Evolutionary conservation across 805 yeast genomes (phyloP).

Genomic region (Ogataea pini): DNA sequence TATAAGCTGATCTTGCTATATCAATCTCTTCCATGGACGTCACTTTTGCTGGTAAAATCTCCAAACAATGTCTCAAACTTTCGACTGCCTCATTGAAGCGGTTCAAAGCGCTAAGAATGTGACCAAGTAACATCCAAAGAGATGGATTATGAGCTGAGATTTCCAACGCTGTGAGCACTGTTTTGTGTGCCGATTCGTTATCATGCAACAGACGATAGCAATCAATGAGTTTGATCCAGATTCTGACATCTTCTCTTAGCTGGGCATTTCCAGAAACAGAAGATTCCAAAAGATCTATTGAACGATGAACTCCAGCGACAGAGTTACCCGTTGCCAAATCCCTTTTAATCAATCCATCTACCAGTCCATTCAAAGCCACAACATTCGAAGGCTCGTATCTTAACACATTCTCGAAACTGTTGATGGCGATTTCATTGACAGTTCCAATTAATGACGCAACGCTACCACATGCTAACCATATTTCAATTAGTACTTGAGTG

Average conservation of each 20-base stretch:
- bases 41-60: constrained; percentile 41
- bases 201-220: constrained; percentile 49
- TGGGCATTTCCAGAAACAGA: constrained; percentile 41
- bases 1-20: constrained; percentile 52
- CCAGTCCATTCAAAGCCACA: constrained; percentile 45
- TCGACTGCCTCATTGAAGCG: constrained; percentile 48
- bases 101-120: constrained; percentile 45
- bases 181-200: constrained; percentile 51
- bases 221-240: constrained; percentile 54
- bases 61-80: constrained; percentile 46
- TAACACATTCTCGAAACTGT: constrained; percentile 45
- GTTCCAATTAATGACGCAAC: constrained; percentile 47
- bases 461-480: constrained; percentile 50
- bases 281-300: constrained; percentile 43
- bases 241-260: constrained; percentile 38
- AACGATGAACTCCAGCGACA: constrained; percentile 38
- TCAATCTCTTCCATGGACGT: constrained; percentile 39
- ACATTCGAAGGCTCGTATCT: constrained; percentile 42
- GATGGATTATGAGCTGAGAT: constrained; percentile 37
- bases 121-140: constrained; percentile 51
- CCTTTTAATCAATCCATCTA: constrained; percentile 41
- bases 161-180: constrained; percentile 25
- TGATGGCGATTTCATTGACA: constrained; percentile 40
- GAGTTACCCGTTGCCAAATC: constrained; percentile 42
- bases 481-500: constrained; percentile 17